Evolutionary conservation across 768 basidiomycete genomes (phyloP).

Genomic region (Rhodotorula taiwanensis): DNA sequence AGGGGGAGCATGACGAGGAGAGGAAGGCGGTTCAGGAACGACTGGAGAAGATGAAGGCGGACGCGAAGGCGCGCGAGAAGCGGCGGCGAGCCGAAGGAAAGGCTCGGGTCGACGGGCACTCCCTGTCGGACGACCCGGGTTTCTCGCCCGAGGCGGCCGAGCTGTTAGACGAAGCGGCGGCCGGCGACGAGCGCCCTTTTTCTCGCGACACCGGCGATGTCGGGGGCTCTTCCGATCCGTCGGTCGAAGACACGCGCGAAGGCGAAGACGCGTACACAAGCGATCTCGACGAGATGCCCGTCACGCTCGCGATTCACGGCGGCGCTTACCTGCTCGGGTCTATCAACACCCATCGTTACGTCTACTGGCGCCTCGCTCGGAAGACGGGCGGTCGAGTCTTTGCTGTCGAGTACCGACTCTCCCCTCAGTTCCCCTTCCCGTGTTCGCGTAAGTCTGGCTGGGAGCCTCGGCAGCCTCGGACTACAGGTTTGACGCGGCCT

Average conservation of each 20-base stretch:
- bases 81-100: slow-evolving; percentile 25
- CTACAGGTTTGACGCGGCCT: neutral
- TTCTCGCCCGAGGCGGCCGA: neutral
- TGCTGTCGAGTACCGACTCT: slow-evolving; percentile 56
- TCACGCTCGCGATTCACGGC: slow-evolving; percentile 47
- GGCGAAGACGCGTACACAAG: slow-evolving; percentile 36
- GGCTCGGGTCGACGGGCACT: slow-evolving; percentile 12
- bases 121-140: neutral
- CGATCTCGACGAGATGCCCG: slow-evolving; percentile 46
- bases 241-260: neutral
- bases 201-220: too few relatives aligned
- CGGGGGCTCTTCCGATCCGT: slow-evolving; percentile 16
- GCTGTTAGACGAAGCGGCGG: neutral
- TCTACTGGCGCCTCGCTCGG: slow-evolving; percentile 52
- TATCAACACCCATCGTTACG: slow-evolving; percentile 46
- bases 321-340: slow-evolving; percentile 46
- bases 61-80: slow-evolving; percentile 6
- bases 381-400: slow-evolving; percentile 74
- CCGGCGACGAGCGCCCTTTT: neutral
- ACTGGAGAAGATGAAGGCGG: slow-evolving; percentile 10
- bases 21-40: neutral
- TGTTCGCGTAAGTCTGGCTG: slow-evolving; percentile 35
- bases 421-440: slow-evolving; percentile 95
- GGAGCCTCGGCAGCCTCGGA: neutral
- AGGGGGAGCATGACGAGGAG: slow-evolving; percentile 8